Evolutionary conservation across 2,329 filamentous ascomycete species (phyloP), one percentile per base, ranked within the genome.

Genomic region (Beauveria sp.): DNA sequence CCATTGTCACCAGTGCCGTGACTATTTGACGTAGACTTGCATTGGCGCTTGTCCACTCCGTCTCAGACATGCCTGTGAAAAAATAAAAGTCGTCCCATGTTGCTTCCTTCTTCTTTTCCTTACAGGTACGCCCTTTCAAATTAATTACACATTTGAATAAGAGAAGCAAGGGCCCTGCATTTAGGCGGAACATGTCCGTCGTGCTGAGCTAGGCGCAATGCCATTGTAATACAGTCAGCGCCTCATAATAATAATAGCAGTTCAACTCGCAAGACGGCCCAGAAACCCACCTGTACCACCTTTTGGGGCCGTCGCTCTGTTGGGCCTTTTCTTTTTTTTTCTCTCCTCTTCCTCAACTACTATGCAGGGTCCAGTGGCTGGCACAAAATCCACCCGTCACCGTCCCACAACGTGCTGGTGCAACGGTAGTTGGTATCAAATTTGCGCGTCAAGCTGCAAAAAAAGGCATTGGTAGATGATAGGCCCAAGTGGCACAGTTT

Each of bases 111-210:
- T 54, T 45, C 16, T 28, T 53, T 60, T 34, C 28, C 47, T 51
- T n/a, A 24, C 38, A 52, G 45, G 42, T 42, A 60, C 18, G 58
- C 58, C 47, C 58, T 60, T 60, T 49, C 42, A 55, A 12, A 60
- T 60, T 60, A 34, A 26, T 28, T 16, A 38, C 34, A 50, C 55
- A 24, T 16, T n/a, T 43, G 50, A 40, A 53, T 42, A 22, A 20
- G 22, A 47, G 24, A 38, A n/a, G 16, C 12, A 51, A 22, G 20
- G 24, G 22, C 50, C 43, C 47, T 53, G 49, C 38, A 52, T 45
- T 9, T 30, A 34, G 8, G 45, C 57, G 47, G 38, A 43, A 43
- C 57, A 51, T 9, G 57, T 38, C 22, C 30, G 20, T 12, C 3
- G 38, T 30, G 40, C 38, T 26, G 16, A 49, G 24, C 34, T 14